phyloP scores from a whole-genome alignment of 768 basidiomycete genomes.

The Kwoniella newhampshirensis region DNA sequence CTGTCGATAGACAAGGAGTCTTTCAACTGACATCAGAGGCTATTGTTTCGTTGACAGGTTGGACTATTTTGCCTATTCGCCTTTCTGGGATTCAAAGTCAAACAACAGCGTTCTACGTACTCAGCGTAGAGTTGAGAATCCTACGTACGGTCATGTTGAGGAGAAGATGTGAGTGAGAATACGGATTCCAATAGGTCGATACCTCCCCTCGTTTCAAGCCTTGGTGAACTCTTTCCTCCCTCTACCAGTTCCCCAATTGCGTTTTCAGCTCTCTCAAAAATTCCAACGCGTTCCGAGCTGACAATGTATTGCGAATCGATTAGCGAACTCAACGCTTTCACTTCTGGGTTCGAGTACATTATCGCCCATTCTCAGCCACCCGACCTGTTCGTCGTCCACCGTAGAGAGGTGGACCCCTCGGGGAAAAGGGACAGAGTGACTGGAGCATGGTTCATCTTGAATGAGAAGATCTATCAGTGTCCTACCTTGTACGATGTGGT shows the following conservation, averaged over 20 bases:
- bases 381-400: conserved; percentile 36
- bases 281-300: neutral
- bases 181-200: no score
- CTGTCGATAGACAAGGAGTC: neutral
- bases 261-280: neutral
- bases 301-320: no score
- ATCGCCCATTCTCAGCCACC: conserved; percentile 41
- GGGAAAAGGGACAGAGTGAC: conserved; percentile 28
- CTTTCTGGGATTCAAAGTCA: conserved; percentile 47
- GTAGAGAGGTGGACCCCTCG: conserved; percentile 25
- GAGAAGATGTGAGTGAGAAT: conserved; percentile 37
- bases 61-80: conserved; percentile 49
- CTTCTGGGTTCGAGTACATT: conserved; percentile 44
- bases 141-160: conserved; percentile 38
- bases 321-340: conserved; percentile 40
- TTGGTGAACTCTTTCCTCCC: conserved; percentile 1
- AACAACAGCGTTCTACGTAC: conserved; percentile 43
- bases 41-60: conserved; percentile 30
- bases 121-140: conserved; percentile 38
- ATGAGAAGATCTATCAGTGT: conserved; percentile 43
- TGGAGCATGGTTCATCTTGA: conserved; percentile 37
- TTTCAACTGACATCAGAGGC: neutral
- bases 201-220: no score
- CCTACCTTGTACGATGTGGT: conserved; percentile 42
- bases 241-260: neutral